Percentiles rank a stretch among this genome's conserved stretches.
Conservation (phyloP, 2,329 filamentous ascomycete genomes). For the Ceratocystiopsis minuta region DNA sequence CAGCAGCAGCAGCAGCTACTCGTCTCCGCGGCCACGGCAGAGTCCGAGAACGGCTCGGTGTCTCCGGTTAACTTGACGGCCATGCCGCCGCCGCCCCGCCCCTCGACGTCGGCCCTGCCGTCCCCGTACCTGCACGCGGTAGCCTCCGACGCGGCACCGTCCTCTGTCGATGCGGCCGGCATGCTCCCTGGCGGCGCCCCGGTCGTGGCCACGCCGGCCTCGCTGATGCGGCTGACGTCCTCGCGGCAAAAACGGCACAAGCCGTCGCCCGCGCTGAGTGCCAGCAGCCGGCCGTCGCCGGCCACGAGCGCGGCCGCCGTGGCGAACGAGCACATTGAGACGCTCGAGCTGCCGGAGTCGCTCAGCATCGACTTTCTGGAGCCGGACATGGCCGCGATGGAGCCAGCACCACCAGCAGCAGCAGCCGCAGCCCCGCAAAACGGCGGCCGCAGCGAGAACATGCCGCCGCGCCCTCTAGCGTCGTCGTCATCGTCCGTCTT, state of each 20-base stretch:
- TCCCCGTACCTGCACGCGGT: conserved; percentile 40
- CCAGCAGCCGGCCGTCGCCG: conserved; percentile 7
- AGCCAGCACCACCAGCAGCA: conserved; percentile 17
- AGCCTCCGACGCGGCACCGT: conserved; percentile 17
- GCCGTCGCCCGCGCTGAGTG: conserved; percentile 1
- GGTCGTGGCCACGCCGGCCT: conserved; percentile 69
- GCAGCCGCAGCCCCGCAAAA: too few species aligned
- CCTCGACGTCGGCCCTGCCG: conserved; percentile 42
- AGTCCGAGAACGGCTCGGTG: conserved; percentile 45
- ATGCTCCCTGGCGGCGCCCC: conserved; percentile 17
- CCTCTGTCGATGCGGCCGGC: conserved; percentile 2
- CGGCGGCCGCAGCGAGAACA: too few species aligned
- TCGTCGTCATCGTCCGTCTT: conserved; percentile 5
- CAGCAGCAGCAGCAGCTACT: conserved; percentile 18
- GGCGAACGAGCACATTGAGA: conserved; percentile 36
- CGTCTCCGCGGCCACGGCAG: conserved; percentile 27
- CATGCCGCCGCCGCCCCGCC: conserved; percentile 51
- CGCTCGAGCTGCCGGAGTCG: conserved; percentile 56
- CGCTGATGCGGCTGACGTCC: conserved; percentile 59
- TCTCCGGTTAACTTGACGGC: conserved; percentile 45
- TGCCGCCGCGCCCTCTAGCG: too few species aligned
- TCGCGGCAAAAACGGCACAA: conserved; percentile 20
- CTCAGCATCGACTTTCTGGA: conserved; percentile 27
- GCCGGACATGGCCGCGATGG: too few species aligned
- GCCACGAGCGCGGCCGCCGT: neutral